Percentiles rank a stretch among this genome's conserved stretches.
Evolutionary conservation across 257 asterid genomes (phyloP).

Genomic region (Solanum dulcamara): DNA sequence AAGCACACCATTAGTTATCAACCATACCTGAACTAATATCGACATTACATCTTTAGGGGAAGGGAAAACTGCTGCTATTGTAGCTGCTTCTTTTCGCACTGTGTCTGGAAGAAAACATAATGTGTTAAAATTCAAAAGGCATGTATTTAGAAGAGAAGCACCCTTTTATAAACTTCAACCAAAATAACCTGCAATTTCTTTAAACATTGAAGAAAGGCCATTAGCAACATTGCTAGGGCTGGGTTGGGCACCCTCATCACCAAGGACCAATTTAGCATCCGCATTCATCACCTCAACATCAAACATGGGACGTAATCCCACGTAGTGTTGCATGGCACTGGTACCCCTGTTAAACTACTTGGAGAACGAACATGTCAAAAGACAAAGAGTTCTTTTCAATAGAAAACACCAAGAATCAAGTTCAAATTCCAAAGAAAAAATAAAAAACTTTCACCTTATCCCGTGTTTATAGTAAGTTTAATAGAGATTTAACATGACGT

Average conservation of each 20-base stretch:
- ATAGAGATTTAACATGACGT: background rate
- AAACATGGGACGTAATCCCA: slow-evolving; percentile 97
- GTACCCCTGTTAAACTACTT: slow-evolving; percentile 98
- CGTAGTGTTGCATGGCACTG: slow-evolving; percentile 99
- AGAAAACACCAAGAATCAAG: background rate
- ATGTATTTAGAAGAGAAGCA: background rate
- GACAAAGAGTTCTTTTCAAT: background rate
- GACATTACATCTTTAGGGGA: slow-evolving; percentile 98
- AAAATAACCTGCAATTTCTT: slow-evolving; percentile 78
- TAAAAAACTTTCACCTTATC: background rate
- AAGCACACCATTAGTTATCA: slow-evolving; percentile 3
- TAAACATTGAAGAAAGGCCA: slow-evolving; percentile 79
- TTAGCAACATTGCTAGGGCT: slow-evolving; percentile 90
- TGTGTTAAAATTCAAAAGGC: slow-evolving; percentile 1
- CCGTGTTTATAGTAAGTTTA: background rate
- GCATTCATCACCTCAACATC: slow-evolving; percentile 90
- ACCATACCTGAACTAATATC: slow-evolving; percentile 85
- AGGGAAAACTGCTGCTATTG: slow-evolving; percentile 92
- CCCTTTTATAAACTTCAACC: slow-evolving; percentile 1
- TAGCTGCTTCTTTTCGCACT: slow-evolving; percentile 95
- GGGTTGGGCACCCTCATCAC: slow-evolving; percentile 75
- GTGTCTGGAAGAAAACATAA: slow-evolving; percentile 46
- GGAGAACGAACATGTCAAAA: slow-evolving; percentile 13
- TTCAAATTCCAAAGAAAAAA: background rate
- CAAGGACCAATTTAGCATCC: slow-evolving; percentile 81